Conservation (phyloP, 192 early-diverging fungal species). For the Radiomyces spectabilis region DNA sequence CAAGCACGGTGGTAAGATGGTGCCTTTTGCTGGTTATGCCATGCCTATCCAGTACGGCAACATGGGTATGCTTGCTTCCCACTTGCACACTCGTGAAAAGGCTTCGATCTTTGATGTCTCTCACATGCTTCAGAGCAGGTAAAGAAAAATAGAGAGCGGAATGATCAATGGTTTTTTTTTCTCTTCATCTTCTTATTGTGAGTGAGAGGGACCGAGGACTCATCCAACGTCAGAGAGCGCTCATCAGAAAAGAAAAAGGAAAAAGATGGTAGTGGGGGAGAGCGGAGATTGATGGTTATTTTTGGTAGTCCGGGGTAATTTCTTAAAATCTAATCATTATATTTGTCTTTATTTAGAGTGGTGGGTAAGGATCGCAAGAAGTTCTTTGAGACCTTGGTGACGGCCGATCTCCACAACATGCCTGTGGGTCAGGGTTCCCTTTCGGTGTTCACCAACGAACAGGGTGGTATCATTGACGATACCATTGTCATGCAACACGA, state of each 20-base stretch:
- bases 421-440: constrained; percentile 75
- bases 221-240: too few species aligned
- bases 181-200: too few species aligned
- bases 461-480: constrained; percentile 97
- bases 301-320: background rate
- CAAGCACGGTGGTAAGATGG: constrained; percentile 90
- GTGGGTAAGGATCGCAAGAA: constrained; percentile 78
- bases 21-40: constrained; percentile 93
- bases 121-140: constrained; percentile 96
- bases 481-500: constrained; percentile 89
- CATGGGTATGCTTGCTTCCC: constrained; percentile 84
- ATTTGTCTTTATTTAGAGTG: constrained; percentile 38
- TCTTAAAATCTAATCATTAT: background rate
- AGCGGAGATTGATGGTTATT: too few species aligned
- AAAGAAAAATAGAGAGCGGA: too few species aligned
- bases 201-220: too few species aligned
- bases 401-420: constrained; percentile 79
- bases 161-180: too few species aligned
- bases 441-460: constrained; percentile 91
- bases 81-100: constrained; percentile 79
- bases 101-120: constrained; percentile 97
- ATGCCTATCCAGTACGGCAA: constrained; percentile 93
- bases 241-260: too few species aligned
- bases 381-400: constrained; percentile 85
- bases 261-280: too few species aligned